Conservation (phyloP, 805 yeast genomes). For the Metschnikowia hibisci region DNA sequence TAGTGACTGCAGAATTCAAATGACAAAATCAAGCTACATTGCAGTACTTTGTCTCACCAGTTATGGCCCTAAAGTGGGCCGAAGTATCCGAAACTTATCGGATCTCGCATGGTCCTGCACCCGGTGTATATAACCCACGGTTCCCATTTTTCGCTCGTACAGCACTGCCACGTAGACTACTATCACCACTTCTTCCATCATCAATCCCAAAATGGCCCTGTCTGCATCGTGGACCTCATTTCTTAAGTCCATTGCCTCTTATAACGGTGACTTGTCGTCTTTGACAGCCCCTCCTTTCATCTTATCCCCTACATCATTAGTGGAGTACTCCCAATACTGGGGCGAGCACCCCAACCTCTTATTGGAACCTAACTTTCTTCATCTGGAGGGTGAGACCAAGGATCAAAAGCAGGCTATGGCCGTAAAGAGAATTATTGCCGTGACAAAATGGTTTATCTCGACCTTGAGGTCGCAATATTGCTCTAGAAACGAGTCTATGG, state of each 20-base stretch:
- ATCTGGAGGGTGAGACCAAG: conserved; percentile 36
- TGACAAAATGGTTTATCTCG: conserved; percentile 85
- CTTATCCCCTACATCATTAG: conserved; percentile 80
- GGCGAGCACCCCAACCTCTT: conserved; percentile 86
- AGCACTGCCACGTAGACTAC: conserved; percentile 6
- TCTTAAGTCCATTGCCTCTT: conserved; percentile 83
- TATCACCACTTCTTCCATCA: background rate
- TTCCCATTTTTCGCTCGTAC: conserved; percentile 4
- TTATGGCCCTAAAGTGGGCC: background rate
- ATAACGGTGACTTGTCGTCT: conserved; percentile 89
- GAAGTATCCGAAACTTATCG: conserved; percentile 3
- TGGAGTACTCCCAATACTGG: conserved; percentile 95
- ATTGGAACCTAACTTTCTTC: conserved; percentile 60
- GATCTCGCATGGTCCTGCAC: conserved; percentile 1
- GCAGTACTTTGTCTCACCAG: background rate
- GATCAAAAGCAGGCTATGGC: conserved; percentile 39
- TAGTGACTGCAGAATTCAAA: too few species aligned
- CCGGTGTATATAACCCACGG: background rate
- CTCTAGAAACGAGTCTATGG: conserved; percentile 85
- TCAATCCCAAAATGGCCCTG: conserved; percentile 18
- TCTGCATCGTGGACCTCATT: conserved; percentile 82
- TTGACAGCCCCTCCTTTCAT: conserved; percentile 98
- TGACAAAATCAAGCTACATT: too few species aligned
- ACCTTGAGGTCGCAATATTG: conserved; percentile 92
- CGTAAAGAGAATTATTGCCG: conserved; percentile 70